phyloP scores from a whole-genome alignment of 345 rosid genomes.

The Hirschfeldia incana region DNA sequence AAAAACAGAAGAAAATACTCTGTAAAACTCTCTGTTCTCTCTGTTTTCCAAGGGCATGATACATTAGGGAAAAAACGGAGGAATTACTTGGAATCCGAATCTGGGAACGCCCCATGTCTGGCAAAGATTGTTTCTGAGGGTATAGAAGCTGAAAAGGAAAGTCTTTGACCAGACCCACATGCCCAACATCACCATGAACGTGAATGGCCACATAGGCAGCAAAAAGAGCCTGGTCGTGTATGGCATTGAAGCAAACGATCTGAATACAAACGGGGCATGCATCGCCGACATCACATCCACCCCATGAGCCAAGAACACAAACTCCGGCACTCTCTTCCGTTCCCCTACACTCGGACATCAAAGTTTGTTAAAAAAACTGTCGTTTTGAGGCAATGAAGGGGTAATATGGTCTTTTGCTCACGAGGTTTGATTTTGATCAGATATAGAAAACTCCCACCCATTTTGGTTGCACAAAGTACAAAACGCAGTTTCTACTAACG shows the following conservation, averaged over 20 bases:
- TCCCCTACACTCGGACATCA: conserved; percentile 45
- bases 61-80: background rate
- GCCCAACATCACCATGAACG: conserved; percentile 49
- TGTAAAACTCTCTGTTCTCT: conserved; percentile 13
- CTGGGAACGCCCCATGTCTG: conserved; percentile 91
- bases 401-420: background rate
- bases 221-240: conserved; percentile 46
- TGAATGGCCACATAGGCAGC: conserved; percentile 52
- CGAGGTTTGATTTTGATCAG: conserved; percentile 12
- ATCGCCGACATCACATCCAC: conserved; percentile 67
- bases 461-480: conserved; percentile 7
- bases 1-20: background rate
- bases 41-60: background rate
- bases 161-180: conserved; percentile 87
- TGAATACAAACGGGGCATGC: conserved; percentile 68
- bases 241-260: conserved; percentile 66
- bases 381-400: background rate
- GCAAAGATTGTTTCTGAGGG: conserved; percentile 65
- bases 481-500: background rate
- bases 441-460: conserved; percentile 7
- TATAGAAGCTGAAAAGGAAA: conserved; percentile 60
- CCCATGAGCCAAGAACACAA: conserved; percentile 92
- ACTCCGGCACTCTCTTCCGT: conserved; percentile 63
- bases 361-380: background rate
- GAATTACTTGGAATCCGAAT: conserved; percentile 77